Base-by-base conservation (phyloP, 2,329 filamentous ascomycete genomes). In the Didymella pomorum region DNA sequence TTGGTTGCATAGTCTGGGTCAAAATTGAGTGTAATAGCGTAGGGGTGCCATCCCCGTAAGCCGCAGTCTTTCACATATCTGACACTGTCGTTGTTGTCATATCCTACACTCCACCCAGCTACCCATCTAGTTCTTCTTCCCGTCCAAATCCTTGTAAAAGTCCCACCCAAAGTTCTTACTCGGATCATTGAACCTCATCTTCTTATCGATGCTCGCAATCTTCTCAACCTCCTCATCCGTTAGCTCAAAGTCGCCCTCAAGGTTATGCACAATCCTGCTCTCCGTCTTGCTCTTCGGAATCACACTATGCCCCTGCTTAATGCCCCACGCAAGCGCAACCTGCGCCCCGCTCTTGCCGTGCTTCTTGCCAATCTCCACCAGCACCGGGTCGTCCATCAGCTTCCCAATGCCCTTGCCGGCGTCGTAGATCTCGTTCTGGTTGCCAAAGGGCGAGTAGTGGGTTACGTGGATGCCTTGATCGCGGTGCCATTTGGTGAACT, bases 271-370 rank as follows among this genome's bases (percentile, higher is more conserved):
- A 49, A 76, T 76, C 11, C 72, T 60, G 16, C 44, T 51, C 56
- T 73, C 68, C 1, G 72, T 75, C 64, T 75, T 74, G 1, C 60
- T 67, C 62, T 75, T 76, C 9, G 73, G 72, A 53, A 75, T 72
- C n/a, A 75, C 72, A 26, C 69, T 73, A 16, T 68, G 66, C 0
- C 72, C 72, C 54, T 69, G 64, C 83, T 96, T 92, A 16, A 92
- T 96, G 21, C 92, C 87, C 93, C 93, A 97, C 69, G 92, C 86
- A 66, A 97, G 83, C 61, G 96, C 84, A 26, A 97, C 84, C 82
- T 97, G 92, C n/a, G 90, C 89, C 7, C 91, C 85, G n/a, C 87
- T 86, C 44, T 89, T 84, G 2, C 86, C 49, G n/a, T 87, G 83
- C 68, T 86, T 83, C 69, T 84, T 80, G 28, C 89, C 90, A 67